These are phyloP conservation scores for Millerago galiae DNA, from an alignment of 805 yeast species.

Conservation along the genomic window DNA sequence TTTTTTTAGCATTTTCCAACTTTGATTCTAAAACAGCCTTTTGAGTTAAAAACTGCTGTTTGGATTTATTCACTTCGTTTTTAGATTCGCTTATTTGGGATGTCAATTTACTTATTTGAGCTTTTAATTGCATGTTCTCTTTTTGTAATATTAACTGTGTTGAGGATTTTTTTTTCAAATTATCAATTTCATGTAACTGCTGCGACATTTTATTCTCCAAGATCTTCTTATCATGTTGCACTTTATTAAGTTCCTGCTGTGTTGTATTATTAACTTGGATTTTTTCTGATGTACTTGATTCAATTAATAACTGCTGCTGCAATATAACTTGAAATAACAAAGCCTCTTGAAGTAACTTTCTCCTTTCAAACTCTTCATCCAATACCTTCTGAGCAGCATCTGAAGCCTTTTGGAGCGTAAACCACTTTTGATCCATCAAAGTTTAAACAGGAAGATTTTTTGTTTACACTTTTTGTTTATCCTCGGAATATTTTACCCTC, in stretches of 20 bases:
- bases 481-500: no score
- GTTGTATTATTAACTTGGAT: conserved; percentile 9
- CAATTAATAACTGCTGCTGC: conserved; percentile 14
- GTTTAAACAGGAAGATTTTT: no score
- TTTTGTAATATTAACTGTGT: conserved; percentile 15
- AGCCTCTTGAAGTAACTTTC: conserved; percentile 15
- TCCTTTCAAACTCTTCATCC: conserved; percentile 14
- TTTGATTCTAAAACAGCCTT: conserved; percentile 30
- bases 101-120: conserved; percentile 28
- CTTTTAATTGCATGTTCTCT: conserved; percentile 29
- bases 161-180: conserved; percentile 20
- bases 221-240: conserved; percentile 18
- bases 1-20: conserved; percentile 28
- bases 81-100: conserved; percentile 25
- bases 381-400: conserved; percentile 5
- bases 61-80: conserved; percentile 25
- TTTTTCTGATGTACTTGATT: conserved; percentile 9
- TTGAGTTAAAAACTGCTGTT: conserved; percentile 27
- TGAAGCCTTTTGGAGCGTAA: neutral
- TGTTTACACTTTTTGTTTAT: no score
- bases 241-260: conserved; percentile 18
- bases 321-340: conserved; percentile 14
- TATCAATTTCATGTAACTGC: conserved; percentile 17
- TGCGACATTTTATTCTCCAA: conserved; percentile 16
- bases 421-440: neutral